Evolutionary conservation across 192 early-diverging fungal species (phyloP), one percentile per base, ranked within the genome.

Genomic region (Chytriomyces hyalinus): DNA sequence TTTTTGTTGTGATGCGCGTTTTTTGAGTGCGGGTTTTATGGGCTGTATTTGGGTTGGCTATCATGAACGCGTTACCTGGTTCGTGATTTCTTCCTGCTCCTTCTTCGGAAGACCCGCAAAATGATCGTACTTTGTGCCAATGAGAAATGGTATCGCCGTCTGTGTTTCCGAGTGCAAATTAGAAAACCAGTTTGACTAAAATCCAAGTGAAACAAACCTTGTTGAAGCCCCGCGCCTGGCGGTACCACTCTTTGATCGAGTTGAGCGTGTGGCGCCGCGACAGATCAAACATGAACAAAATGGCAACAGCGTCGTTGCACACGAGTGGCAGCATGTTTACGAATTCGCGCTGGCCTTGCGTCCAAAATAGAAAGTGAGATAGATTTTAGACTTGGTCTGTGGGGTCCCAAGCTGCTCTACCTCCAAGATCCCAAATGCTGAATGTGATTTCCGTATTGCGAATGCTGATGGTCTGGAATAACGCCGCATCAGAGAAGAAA

Each of bases 321-420:
- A 97, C 95, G n/a, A 98, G 80, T 0, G 97, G 97, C 44, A 98
- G 84, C 97, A 98, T 98, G 79, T 94, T 97, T 51, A 97, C 92
- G 83, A 98, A 98, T 82, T 98, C 97, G 6, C 93, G 90, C 78
- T 98, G 95, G 11, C 96, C 94, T 95, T 36, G 46, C 6, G 61
- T 4, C 3, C 64, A 4, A 17, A 65, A 13, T 61, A 47, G 84
- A 48, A 65, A 60, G 44, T 43, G n/a, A 24, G 43, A 15, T 63
- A 47, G 78, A 9, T 63, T 78, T 6, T 26, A 45, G 13, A 45
- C 61, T 57, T 11, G 11, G 11, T 46, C 28, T 79, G 87, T 80
- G 20, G 59, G 15, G 49, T 61, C 59, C 45, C 11, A 48, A n/a
- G 26, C 3, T 43, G 57, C 69, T 81, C 80, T 78, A 93, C 93